Base-by-base conservation (phyloP, 768 basidiomycete species). In the Leccinum fibrillosum region DNA sequence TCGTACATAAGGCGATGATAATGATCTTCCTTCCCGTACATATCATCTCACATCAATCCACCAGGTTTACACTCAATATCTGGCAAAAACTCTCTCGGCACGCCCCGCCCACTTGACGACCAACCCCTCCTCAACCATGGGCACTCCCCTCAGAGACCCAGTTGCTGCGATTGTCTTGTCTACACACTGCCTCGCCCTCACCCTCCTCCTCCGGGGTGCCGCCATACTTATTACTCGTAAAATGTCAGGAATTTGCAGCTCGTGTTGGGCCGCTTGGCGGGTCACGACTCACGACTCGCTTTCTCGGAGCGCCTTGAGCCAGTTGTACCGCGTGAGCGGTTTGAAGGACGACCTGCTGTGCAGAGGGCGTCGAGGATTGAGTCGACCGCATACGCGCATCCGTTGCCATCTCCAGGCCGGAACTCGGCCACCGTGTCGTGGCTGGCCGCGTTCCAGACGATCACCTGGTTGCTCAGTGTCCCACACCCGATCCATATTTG, bases 61-160 rank as follows among this genome's bases (percentile, higher is more conserved):
- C 4, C 32, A 11, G 32, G 32, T 34, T 34, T 34, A 12, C 17
- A n/a, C 9, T 57, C 54, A 56, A 19, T 19, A 19, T 21, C 23
- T 23, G 45, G 57, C 52, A 72, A 54, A 63, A 81, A 80, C 23
- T 25, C 23, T 1, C 64, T 56, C 71, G 73, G 80, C 80, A 82
- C 17, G 74, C 67, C 15, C 54, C 64, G 76, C 71, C 80, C 80
- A 81, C 44, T 77, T 76, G 15, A 62, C 69, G 2, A 80, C 75
- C 34, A 81, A 57, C 23, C 55, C 71, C 1, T 69, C 62, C 12
- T 52, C 60, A 1, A 52, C 55, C 21, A 60, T 55, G 2, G 66
- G 66, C 5, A 52, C 58, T 13, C 54, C 56, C 49, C 63, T 58
- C 55, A 69, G 30, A 48, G 59, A 65, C 44, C 47, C 39, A 55